Evolutionary conservation across 192 early-diverging fungal species (phyloP).

Genomic region (Rhizophagus clarus): DNA sequence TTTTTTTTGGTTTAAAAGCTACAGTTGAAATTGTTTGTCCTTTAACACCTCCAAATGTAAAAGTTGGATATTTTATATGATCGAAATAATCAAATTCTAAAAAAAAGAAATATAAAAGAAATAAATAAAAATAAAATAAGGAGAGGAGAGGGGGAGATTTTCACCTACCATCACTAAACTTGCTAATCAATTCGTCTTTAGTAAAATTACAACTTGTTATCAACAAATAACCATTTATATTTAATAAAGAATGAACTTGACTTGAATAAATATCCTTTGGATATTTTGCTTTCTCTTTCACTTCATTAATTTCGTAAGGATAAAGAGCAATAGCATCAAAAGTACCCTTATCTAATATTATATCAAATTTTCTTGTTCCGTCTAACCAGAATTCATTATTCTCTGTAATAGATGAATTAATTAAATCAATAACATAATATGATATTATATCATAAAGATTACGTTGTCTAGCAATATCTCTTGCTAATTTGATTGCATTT

Average conservation of each 20-base stretch:
- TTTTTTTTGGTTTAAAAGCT: slow-evolving; percentile 64
- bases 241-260: slow-evolving; percentile 36
- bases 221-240: slow-evolving; percentile 66
- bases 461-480: slow-evolving; percentile 57
- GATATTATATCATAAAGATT: slow-evolving; percentile 45
- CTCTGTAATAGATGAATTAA: slow-evolving; percentile 33
- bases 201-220: slow-evolving; percentile 97
- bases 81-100: slow-evolving; percentile 63
- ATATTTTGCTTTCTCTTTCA: neutral
- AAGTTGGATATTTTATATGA: slow-evolving; percentile 80
- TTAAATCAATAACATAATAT: slow-evolving; percentile 62
- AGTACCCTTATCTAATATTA: slow-evolving; percentile 91
- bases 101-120: slow-evolving; percentile 3
- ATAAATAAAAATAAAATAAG: neutral
- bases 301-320: neutral
- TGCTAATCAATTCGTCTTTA: slow-evolving; percentile 74
- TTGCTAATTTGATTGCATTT: slow-evolving; percentile 73
- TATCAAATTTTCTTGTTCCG: slow-evolving; percentile 46
- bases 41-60: slow-evolving; percentile 84
- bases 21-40: slow-evolving; percentile 90
- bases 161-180: slow-evolving; percentile 58
- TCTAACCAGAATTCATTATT: neutral
- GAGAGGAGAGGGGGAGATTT: slow-evolving; percentile 6
- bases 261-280: neutral
- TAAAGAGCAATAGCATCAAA: slow-evolving; percentile 87